Evolutionary conservation across 176 grass and related monocot genomes (phyloP), one percentile per base, ranked within the genome.

Genomic region (Areca catechu): DNA sequence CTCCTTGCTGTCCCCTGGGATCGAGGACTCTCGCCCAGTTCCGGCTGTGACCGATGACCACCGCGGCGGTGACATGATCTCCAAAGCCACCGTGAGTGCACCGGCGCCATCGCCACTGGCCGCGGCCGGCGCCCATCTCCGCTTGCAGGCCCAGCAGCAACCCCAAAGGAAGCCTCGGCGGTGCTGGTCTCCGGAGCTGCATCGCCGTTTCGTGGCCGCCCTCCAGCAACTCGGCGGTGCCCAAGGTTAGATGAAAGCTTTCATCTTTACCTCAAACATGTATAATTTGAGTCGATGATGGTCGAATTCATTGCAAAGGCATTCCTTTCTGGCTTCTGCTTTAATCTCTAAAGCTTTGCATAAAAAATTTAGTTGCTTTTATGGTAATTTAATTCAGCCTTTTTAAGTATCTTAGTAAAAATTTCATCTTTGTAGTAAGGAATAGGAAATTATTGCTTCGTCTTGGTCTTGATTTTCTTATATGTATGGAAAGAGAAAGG

Each of bases 131-230:
- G 51, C 65, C 10, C 65, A 67, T 4, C 63, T 64, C 20, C 69
- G 58, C 60, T 68, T 89, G 67, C 86, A 76, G 52, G 4, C 50
- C 48, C 74, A 74, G 17, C 72, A 76, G 4, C 83, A 80, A 22
- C 55, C 62, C 25, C 55, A 70, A 3, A 88, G 92, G 72, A 97
- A 97, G 86, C 52, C 86, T 4, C 85, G 94, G 63, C 66, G 94
- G 52, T 98, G 88, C 81, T 98, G 94, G 94, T 91, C 94, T 16
- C 74, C 73, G 5, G 94, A 98, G 66, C 84, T 98, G 20, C 94
- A 98, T 85, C 77, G 76, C 62, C 62, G 62, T 60, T 98, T 98
- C 7, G 79, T 98, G 15, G 50, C 66, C 3, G 88, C 94, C 66
- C 72, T 98, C 50, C 53, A 67, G 28, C 75, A 89, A 23, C 88